Percentiles rank a stretch among this genome's conserved stretches.
These are phyloP conservation scores for Petunia secreta DNA, from an alignment of 257 asterid species.

Conservation along the genomic window DNA sequence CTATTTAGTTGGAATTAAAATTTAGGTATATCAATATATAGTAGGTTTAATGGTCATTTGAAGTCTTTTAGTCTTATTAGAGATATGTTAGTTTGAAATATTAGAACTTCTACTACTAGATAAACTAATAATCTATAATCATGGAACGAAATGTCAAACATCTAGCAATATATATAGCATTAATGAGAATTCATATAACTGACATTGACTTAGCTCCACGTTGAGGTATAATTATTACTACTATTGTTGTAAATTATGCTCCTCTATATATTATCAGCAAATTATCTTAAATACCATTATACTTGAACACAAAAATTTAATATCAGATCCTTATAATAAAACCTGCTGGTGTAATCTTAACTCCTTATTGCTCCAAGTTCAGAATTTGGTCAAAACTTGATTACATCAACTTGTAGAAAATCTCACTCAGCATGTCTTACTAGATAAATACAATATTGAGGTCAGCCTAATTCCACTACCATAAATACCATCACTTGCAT, in stretches of 20 bases:
- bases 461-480: not conserved
- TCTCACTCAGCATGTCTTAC: not conserved
- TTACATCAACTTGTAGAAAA: not conserved
- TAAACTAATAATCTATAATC: not conserved
- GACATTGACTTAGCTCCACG: too few species aligned
- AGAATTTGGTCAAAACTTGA: not conserved
- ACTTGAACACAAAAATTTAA: too few species aligned
- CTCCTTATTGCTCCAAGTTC: too few species aligned
- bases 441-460: not conserved
- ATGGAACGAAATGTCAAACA: not conserved
- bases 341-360: not conserved
- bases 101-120: not conserved
- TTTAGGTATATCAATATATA: not conserved
- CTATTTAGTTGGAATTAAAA: not conserved
- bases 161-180: too few species aligned
- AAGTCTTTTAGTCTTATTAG: not conserved
- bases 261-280: too few species aligned
- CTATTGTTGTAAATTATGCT: too few species aligned
- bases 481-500: constrained; percentile 1
- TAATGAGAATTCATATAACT: not conserved
- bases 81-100: not conserved
- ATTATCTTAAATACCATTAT: too few species aligned
- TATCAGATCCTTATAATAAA: too few species aligned
- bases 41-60: too few species aligned
- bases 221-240: too few species aligned